These are phyloP conservation scores for Trametes sp. DNA, from an alignment of 1,284 basidiomycete genomes.

Conservation along the genomic window DNA sequence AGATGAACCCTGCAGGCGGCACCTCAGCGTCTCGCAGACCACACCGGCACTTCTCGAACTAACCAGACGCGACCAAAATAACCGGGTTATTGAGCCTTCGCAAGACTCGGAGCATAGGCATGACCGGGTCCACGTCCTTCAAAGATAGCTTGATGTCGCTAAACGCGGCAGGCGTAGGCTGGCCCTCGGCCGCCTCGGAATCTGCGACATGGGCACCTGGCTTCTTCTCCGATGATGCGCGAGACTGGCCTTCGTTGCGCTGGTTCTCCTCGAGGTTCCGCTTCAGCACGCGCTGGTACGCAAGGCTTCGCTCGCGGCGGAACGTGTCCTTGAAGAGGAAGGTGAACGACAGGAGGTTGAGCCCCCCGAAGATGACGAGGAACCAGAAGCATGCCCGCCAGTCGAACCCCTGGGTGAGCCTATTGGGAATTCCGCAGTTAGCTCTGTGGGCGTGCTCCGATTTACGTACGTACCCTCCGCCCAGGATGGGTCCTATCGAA, in stretches of 20 bases:
- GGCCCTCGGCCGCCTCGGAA: not conserved
- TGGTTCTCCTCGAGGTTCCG: conserved; percentile 17
- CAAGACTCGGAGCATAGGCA: conserved; percentile 64
- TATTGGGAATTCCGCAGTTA: not conserved
- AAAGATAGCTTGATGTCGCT: conserved; percentile 62
- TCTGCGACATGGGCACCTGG: not conserved
- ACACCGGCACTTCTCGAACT: conserved; percentile 28
- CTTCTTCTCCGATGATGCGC: not conserved
- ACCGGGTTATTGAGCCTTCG: conserved; percentile 69
- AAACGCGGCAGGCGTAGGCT: conserved; percentile 7
- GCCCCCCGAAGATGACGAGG: conserved; percentile 66
- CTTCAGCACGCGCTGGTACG: conserved; percentile 70
- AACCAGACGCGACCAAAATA: conserved; percentile 75
- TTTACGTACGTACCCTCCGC: conserved; percentile 50
- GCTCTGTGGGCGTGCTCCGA: not conserved
- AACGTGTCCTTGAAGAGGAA: conserved; percentile 84
- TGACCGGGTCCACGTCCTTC: conserved; percentile 76
- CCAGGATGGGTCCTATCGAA: conserved; percentile 74
- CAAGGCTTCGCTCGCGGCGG: conserved; percentile 79
- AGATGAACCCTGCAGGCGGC: conserved; percentile 56
- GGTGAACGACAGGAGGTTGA: conserved; percentile 60
- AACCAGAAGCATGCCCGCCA: conserved; percentile 89
- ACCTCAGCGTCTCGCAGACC: not conserved
- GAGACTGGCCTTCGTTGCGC: not conserved
- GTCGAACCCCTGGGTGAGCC: conserved; percentile 67